Conservation (phyloP, 2,329 filamentous ascomycete genomes). For the Sporothrix pallida region DNA sequence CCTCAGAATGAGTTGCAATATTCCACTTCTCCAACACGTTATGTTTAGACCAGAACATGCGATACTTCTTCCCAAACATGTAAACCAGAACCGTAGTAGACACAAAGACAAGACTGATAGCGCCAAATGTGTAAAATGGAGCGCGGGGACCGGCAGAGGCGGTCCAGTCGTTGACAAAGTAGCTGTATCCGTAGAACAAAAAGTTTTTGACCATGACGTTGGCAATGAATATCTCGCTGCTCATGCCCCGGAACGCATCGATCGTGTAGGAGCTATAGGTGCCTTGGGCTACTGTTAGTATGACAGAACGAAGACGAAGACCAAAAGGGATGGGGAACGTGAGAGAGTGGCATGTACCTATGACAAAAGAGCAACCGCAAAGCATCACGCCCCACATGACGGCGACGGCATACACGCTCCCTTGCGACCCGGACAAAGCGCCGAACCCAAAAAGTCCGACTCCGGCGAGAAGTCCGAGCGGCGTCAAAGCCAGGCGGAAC, state of each 20-base stretch:
- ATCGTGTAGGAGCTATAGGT: slow-evolving; percentile 1
- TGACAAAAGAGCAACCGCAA: slow-evolving; percentile 6
- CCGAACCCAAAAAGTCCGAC: slow-evolving; percentile 14
- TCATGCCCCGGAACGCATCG: slow-evolving; percentile 10
- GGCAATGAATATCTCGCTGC: slow-evolving; percentile 11
- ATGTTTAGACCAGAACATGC: slow-evolving; percentile 10
- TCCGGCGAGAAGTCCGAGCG: not conserved
- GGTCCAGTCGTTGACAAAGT: slow-evolving; percentile 19
- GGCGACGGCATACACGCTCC: not conserved
- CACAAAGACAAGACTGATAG: not conserved
- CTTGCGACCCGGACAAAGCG: not conserved
- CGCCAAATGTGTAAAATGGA: slow-evolving; percentile 15
- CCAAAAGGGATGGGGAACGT: not conserved
- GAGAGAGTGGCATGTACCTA: not conserved
- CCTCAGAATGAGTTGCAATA: not conserved
- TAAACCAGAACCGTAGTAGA: not conserved
- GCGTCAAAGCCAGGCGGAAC: slow-evolving; percentile 7
- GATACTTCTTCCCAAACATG: slow-evolving; percentile 3
- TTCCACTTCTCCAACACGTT: slow-evolving; percentile 17
- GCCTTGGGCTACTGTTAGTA: not conserved
- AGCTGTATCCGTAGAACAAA: slow-evolving; percentile 4
- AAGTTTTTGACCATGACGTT: slow-evolving; percentile 24
- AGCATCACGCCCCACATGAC: slow-evolving; percentile 25
- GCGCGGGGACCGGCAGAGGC: not conserved
- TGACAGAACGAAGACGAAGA: too few species aligned